Conservation (phyloP, 495 filamentous ascomycete species). For the Penicillium soppii region DNA sequence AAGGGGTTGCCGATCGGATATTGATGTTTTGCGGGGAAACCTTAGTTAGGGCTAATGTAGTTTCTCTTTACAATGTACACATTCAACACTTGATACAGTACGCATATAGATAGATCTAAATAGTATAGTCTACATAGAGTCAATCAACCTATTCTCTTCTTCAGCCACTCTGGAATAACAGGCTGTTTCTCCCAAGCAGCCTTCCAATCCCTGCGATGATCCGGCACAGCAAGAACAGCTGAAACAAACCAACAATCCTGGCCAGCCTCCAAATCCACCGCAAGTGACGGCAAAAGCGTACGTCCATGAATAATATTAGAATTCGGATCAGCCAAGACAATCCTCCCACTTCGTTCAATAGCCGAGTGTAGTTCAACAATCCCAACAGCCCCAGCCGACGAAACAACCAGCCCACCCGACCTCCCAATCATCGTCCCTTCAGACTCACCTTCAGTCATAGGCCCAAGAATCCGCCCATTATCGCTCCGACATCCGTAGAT, state of each 20-base stretch:
- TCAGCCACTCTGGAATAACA: conserved; percentile 54
- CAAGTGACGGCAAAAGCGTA: conserved; percentile 66
- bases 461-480: conserved; percentile 58
- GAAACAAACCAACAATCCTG: conserved; percentile 47
- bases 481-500: conserved; percentile 59
- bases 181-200: conserved; percentile 52
- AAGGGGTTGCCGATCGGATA: too few species aligned
- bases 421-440: conserved; percentile 56
- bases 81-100: too few species aligned
- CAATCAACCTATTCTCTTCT: conserved; percentile 37
- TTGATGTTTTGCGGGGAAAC: too few species aligned
- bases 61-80: too few species aligned
- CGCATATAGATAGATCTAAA: too few species aligned
- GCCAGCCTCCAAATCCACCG: conserved; percentile 33
- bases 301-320: conserved; percentile 70
- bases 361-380: conserved; percentile 57
- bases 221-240: conserved; percentile 50
- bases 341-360: conserved; percentile 48
- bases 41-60: too few species aligned
- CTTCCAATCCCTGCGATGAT: conserved; percentile 24
- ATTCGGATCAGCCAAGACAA: conserved; percentile 75
- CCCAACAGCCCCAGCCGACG: conserved; percentile 65
- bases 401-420: conserved; percentile 66
- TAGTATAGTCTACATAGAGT: not conserved
- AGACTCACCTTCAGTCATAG: conserved; percentile 46